phyloP scores from a whole-genome alignment of 768 basidiomycete species.

The Tubosaeta sp. region DNA sequence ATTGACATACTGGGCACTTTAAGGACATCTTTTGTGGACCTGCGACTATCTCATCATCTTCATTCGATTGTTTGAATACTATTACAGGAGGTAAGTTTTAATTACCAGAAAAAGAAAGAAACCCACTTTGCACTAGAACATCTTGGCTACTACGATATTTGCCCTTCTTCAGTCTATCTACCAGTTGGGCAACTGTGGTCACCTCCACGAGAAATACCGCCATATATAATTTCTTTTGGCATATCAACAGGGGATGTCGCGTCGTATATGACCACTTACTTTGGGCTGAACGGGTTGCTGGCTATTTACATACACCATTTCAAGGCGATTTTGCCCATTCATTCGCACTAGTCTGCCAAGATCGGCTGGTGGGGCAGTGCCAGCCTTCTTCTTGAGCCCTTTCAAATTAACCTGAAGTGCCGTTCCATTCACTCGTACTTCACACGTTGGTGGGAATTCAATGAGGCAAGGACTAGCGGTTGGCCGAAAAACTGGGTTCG shows the following conservation, averaged over 20 bases:
- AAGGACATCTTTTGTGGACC: slow-evolving; percentile 87
- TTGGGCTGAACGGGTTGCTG: slow-evolving; percentile 72
- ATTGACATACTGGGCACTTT: slow-evolving; percentile 80
- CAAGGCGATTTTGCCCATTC: slow-evolving; percentile 58
- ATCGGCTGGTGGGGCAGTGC: slow-evolving; percentile 89
- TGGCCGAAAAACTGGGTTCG: slow-evolving; percentile 49
- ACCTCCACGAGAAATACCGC: slow-evolving; percentile 81
- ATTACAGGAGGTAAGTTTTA: slow-evolving; percentile 4
- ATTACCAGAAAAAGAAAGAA: not conserved
- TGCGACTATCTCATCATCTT: slow-evolving; percentile 90
- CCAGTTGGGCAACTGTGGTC: slow-evolving; percentile 64
- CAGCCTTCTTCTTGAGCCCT: slow-evolving; percentile 93
- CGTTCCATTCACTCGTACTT: slow-evolving; percentile 78
- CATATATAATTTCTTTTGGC: slow-evolving; percentile 89
- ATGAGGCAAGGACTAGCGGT: slow-evolving; percentile 60
- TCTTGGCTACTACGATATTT: slow-evolving; percentile 61
- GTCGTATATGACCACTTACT: slow-evolving; percentile 36
- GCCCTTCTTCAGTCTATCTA: slow-evolving; percentile 64
- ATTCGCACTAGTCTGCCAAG: slow-evolving; percentile 40
- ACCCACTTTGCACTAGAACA: slow-evolving; percentile 64
- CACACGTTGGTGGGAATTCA: slow-evolving; percentile 89
- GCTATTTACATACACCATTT: slow-evolving; percentile 90
- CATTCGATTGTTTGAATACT: slow-evolving; percentile 58
- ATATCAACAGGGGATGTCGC: slow-evolving; percentile 6
- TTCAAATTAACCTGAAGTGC: slow-evolving; percentile 74